These are phyloP conservation scores for Scutellospora calospora DNA, from an alignment of 371 early-diverging fungal species.

Conservation along the genomic window DNA sequence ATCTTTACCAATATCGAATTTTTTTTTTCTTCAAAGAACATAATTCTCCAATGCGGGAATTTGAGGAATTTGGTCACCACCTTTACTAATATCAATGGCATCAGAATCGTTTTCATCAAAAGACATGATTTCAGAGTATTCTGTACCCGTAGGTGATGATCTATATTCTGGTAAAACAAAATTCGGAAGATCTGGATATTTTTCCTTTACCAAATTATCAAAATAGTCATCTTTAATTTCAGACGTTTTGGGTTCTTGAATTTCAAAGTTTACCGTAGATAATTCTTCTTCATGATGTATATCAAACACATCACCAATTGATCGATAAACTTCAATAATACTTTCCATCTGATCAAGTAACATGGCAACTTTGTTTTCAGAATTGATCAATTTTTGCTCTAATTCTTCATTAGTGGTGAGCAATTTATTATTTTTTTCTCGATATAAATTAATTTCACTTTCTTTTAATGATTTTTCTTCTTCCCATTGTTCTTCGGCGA, in stretches of 20 bases:
- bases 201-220: background rate
- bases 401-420: conserved; percentile 47
- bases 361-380: conserved; percentile 52
- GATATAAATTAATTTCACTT: conserved; percentile 20
- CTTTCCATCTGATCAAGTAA: conserved; percentile 50
- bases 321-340: conserved; percentile 29
- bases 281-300: background rate
- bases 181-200: background rate
- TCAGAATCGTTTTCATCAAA: too few relatives aligned
- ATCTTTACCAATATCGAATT: too few relatives aligned
- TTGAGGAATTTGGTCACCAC: too few relatives aligned
- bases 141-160: background rate
- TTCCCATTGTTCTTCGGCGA: background rate
- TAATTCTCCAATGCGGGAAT: too few relatives aligned
- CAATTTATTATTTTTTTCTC: conserved; percentile 44
- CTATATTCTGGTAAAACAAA: background rate
- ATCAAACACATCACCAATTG: background rate
- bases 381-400: conserved; percentile 47
- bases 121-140: too few relatives aligned
- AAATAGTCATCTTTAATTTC: background rate
- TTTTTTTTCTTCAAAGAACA: too few relatives aligned
- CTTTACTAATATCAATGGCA: too few relatives aligned
- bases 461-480: conserved; percentile 8
- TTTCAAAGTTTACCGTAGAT: background rate
- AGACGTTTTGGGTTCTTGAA: background rate